These are phyloP conservation scores for Cyberlindnera mycetangii DNA, from an alignment of 805 yeast species.

Conservation along the genomic window DNA sequence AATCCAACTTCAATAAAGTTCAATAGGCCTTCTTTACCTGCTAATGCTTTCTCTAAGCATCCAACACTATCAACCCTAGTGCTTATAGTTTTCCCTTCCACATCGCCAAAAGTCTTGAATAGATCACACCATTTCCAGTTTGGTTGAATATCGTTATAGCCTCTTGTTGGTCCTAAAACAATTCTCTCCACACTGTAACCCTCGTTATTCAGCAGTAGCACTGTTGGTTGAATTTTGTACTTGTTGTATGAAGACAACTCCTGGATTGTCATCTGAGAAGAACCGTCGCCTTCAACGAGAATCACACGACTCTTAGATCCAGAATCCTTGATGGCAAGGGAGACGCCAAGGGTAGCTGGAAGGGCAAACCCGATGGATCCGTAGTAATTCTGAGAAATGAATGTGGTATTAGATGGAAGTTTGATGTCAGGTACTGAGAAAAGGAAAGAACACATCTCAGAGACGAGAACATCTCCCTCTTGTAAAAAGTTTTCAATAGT, in stretches of 20 bases:
- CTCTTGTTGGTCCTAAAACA: conserved; percentile 51
- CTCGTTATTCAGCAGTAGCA: conserved; percentile 58
- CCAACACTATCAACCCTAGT: conserved; percentile 38
- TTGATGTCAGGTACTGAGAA: conserved; percentile 56
- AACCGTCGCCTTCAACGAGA: conserved; percentile 66
- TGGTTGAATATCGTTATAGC: conserved; percentile 59
- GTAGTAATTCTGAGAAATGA: conserved; percentile 63
- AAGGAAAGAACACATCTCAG: conserved; percentile 66
- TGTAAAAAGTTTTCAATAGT: conserved; percentile 48
- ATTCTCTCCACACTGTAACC: conserved; percentile 68
- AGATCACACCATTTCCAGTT: conserved; percentile 50
- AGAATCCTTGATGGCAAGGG: conserved; percentile 51
- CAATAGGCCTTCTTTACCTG: conserved; percentile 37
- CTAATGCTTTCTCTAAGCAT: conserved; percentile 9
- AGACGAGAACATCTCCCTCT: conserved; percentile 55
- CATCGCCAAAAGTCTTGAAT: conserved; percentile 54
- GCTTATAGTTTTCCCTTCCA: conserved; percentile 39
- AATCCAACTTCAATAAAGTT: conserved; percentile 56
- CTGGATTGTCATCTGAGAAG: conserved; percentile 64
- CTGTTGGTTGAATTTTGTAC: conserved; percentile 53
- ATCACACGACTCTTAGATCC: conserved; percentile 40
- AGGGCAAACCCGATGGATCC: conserved; percentile 66
- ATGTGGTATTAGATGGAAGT: conserved; percentile 48
- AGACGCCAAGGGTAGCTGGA: conserved; percentile 63
- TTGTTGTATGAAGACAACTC: conserved; percentile 59